phyloP scores from a whole-genome alignment of 768 basidiomycete genomes.

The Phaffia tasmanica region DNA sequence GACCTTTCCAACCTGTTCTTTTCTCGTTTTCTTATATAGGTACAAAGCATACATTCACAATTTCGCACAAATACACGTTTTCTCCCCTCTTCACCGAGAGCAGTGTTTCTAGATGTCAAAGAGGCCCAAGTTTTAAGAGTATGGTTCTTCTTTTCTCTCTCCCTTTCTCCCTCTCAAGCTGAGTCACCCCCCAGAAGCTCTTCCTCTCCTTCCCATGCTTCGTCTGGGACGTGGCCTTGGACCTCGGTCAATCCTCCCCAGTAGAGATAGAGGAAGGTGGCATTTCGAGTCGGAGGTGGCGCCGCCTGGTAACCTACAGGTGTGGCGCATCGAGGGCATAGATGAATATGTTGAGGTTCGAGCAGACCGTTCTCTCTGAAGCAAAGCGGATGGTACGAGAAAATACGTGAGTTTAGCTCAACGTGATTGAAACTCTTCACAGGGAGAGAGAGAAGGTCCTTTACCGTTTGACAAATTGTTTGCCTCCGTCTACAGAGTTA shows the following conservation, averaged over 20 bases:
- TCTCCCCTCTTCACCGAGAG: no score
- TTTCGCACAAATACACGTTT: no score
- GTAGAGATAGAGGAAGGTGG: slow-evolving; percentile 14
- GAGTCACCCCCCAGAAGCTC: slow-evolving; percentile 3
- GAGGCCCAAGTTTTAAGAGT: no score
- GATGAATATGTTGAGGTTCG: slow-evolving; percentile 35
- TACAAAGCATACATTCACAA: no score
- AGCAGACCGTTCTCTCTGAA: slow-evolving; percentile 25
- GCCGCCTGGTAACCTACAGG: slow-evolving; percentile 24
- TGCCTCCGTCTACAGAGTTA: slow-evolving; percentile 56
- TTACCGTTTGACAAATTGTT: slow-evolving; percentile 18
- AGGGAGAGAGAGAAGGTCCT: background rate
- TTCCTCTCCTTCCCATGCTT: slow-evolving; percentile 27
- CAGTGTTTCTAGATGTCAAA: no score
- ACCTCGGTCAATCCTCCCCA: slow-evolving; percentile 23
- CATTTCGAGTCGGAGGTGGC: slow-evolving; percentile 11
- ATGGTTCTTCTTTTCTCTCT: background rate
- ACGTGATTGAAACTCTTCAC: no score
- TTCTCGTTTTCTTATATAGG: no score
- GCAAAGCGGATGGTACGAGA: background rate
- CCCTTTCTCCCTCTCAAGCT: background rate
- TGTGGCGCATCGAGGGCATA: slow-evolving; percentile 34
- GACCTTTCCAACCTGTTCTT: no score
- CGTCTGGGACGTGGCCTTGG: slow-evolving; percentile 19
- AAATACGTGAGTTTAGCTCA: no score